Percentiles rank a stretch among this genome's conserved stretches.
These are phyloP conservation scores for Drechslera avenae DNA, from an alignment of 2,329 filamentous ascomycete genomes.

Conservation along the genomic window DNA sequence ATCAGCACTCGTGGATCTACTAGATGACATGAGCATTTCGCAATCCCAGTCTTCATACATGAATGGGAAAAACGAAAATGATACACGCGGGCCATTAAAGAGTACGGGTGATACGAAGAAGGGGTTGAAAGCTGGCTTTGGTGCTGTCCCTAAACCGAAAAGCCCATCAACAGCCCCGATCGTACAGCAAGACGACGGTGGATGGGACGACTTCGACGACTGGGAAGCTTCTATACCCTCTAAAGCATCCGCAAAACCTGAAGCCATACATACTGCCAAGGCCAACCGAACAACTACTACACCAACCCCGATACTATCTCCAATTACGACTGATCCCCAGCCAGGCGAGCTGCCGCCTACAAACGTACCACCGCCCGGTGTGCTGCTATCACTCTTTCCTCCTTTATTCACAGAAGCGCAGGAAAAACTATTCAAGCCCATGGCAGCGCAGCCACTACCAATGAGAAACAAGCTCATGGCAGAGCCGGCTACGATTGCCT, in stretches of 20 bases:
- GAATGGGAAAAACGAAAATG: neutral
- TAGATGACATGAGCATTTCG: conserved; percentile 35
- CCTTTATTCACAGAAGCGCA: conserved; percentile 70
- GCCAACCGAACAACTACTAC: neutral
- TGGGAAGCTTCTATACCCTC: conserved; percentile 45
- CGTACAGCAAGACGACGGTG: conserved; percentile 35
- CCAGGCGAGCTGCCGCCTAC: conserved; percentile 65
- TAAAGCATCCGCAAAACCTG: conserved; percentile 10
- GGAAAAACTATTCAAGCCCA: conserved; percentile 67
- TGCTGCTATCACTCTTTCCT: conserved; percentile 78
- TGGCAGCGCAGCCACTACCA: conserved; percentile 62
- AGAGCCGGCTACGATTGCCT: conserved; percentile 65
- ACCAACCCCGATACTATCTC: conserved; percentile 30
- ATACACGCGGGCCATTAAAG: neutral
- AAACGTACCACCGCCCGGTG: conserved; percentile 86
- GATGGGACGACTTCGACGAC: conserved; percentile 55
- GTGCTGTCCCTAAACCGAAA: conserved; percentile 15
- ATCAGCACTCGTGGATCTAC: conserved; percentile 32
- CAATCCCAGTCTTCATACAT: conserved; percentile 16
- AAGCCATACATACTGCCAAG: conserved; percentile 2
- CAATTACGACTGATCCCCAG: conserved; percentile 25
- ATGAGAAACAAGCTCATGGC: conserved; percentile 68
- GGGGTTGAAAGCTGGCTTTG: conserved; percentile 19
- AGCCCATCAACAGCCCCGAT: conserved; percentile 8
- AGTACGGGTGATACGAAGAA: conserved; percentile 12